phyloP scores from a whole-genome alignment of 192 early-diverging fungal genomes.

The Spinellus fusiger region DNA sequence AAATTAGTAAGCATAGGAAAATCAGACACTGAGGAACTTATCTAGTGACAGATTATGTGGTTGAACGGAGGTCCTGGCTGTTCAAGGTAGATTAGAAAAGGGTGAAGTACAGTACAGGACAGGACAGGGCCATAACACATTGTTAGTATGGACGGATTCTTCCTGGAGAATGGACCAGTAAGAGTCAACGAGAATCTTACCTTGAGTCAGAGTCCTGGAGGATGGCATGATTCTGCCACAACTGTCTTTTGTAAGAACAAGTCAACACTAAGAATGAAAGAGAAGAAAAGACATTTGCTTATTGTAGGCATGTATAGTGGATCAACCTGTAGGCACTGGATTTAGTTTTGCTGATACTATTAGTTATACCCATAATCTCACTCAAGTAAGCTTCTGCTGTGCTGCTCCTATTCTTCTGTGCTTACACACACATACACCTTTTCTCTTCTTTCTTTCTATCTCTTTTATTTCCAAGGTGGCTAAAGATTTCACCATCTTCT shows the following conservation, averaged over 20 bases:
- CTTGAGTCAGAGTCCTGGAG: slow-evolving; percentile 36
- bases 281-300: neutral
- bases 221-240: slow-evolving; percentile 58
- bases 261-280: neutral
- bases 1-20: slow-evolving; percentile 32
- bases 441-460: neutral
- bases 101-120: neutral
- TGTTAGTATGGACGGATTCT: slow-evolving; percentile 58
- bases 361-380: slow-evolving; percentile 30
- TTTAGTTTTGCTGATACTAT: slow-evolving; percentile 43
- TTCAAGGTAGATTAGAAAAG: slow-evolving; percentile 10
- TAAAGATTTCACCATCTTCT: slow-evolving; percentile 38
- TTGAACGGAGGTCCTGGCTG: slow-evolving; percentile 53
- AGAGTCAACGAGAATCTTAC: slow-evolving; percentile 37
- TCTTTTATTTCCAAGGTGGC: slow-evolving; percentile 13
- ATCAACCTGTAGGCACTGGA: slow-evolving; percentile 60
- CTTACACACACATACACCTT: neutral
- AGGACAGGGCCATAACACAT: too few species aligned
- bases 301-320: slow-evolving; percentile 31
- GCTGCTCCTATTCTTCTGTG: slow-evolving; percentile 4
- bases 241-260: slow-evolving; percentile 44
- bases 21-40: too few species aligned
- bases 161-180: slow-evolving; percentile 54
- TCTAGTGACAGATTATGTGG: slow-evolving; percentile 63
- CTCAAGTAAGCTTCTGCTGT: slow-evolving; percentile 38